Evolutionary conservation across 352 stramenopile species (phyloP), one percentile per base, ranked within the genome.

Genomic region (Phytopythium litorale): DNA sequence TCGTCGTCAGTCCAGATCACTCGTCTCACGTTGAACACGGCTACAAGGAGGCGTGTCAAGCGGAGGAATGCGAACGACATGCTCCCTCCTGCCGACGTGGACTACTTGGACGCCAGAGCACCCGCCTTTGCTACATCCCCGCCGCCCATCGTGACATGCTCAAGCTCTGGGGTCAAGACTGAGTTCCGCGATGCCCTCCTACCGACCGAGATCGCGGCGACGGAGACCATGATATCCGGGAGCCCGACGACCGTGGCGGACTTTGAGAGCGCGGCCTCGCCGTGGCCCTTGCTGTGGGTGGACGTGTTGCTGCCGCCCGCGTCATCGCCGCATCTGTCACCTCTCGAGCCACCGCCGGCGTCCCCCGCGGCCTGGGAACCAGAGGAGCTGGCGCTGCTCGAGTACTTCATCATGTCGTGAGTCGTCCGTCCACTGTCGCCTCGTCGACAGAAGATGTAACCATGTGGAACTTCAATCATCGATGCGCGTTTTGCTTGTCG

Each of bases 391-490:
- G 80, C 67, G 62, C 65, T 90, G 13, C 79, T 92, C 55, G 74
- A 86, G 66, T 92, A 90, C 56, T 92, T 92, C 55, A 86, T 92
- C 56, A 61, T 89, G 37, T 89, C 53, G 21, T 58, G 21, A 46
- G 64, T 38, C 12, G 42, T 49, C 42, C 13, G 19, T 18, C 11
- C 37, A 25, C 28, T 49, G 42, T 23, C 21, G 23, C 12, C 42
- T 25, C 45, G 45, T 52, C 45, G 45, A 32, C 45, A n/a, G 4
- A 12, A 19, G 32, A 52, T 33, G 45, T 32, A 52, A 21, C 45
- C 45, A 53, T 53, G 16, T 37, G 12, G 6, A 45, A 45, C 38
- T 45, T 40, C 35, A 40, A 45, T 45, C 28, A 32, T 5, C 28
- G 28, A 7, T 40, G 12, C 35, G 12, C 35, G 1, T 15, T 9